Conservation (phyloP, 1,139 yeast genomes). For the Kodamaea arcana region DNA sequence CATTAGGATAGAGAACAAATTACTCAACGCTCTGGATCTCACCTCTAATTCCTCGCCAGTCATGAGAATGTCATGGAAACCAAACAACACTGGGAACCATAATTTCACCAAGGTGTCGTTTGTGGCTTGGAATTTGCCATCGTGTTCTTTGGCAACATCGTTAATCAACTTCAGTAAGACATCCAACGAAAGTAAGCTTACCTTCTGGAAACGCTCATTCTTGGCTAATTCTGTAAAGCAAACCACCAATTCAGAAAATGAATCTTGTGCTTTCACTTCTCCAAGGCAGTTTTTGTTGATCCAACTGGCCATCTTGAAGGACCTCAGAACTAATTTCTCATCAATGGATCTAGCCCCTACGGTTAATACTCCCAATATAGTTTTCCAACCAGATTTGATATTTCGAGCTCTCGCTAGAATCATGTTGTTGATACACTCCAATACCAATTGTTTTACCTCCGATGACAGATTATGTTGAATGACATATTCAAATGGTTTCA, state of each 20-base stretch:
- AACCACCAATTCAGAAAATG: conserved; percentile 67
- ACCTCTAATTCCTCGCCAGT: conserved; percentile 93
- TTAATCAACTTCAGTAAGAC: conserved; percentile 64
- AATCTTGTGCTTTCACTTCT: conserved; percentile 67
- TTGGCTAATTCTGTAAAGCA: conserved; percentile 81
- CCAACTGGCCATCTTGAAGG: conserved; percentile 60
- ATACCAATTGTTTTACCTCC: conserved; percentile 82
- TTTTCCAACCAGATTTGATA: conserved; percentile 92
- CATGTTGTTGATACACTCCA: conserved; percentile 87
- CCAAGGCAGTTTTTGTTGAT: conserved; percentile 61
- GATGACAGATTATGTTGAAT: conserved; percentile 61
- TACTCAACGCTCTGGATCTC: conserved; percentile 80
- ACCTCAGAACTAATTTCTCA: conserved; percentile 58
- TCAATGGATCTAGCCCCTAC: conserved; percentile 56
- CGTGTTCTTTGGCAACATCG: conserved; percentile 45
- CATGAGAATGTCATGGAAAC: conserved; percentile 87
- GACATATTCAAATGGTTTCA: conserved; percentile 85
- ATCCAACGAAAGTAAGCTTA: conserved; percentile 76
- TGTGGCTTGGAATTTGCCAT: conserved; percentile 10
- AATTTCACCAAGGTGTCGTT: conserved; percentile 40
- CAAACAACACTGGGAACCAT: conserved; percentile 81
- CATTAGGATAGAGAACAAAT: conserved; percentile 74
- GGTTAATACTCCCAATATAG: conserved; percentile 74
- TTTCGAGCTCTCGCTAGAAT: conserved; percentile 68
- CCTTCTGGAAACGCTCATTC: conserved; percentile 76